Conservation (phyloP, 192 early-diverging fungal species). For the Neocallimastix lanati region DNA sequence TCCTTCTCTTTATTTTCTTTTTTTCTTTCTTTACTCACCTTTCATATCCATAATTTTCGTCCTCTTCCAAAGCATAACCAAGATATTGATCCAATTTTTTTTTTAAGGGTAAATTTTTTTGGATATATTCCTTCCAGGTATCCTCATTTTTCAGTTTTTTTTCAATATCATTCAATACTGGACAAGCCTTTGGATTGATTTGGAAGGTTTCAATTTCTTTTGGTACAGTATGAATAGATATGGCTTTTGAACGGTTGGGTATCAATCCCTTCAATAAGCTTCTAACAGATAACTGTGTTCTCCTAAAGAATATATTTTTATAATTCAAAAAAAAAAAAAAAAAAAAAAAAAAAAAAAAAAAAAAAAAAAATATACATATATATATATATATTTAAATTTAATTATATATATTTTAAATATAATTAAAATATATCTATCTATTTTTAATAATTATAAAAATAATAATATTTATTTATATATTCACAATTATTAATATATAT, state of each 20-base stretch:
- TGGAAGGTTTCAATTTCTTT: constrained; percentile 22
- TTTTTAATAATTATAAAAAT: no score
- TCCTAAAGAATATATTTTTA: not conserved
- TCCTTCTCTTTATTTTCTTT: no score
- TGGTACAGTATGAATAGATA: constrained; percentile 24
- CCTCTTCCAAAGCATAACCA: not conserved
- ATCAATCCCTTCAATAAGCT: constrained; percentile 20
- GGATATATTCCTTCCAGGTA: not conserved
- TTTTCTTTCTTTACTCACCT: no score
- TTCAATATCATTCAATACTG: not conserved
- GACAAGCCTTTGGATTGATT: constrained; percentile 19
- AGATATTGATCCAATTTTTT: not conserved
- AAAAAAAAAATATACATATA: no score
- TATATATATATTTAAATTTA: no score
- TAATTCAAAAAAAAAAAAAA: no score
- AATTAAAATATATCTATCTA: no score
- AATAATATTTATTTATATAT: no score
- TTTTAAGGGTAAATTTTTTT: not conserved
- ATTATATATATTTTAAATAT: no score
- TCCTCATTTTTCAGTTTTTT: not conserved
- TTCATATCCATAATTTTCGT: not conserved
- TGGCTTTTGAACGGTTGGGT: constrained; percentile 8
- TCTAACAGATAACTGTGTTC: constrained; percentile 18
- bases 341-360: no score
- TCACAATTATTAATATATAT: no score